Evolutionary conservation across 257 asterid genomes (phyloP).

Genomic region (Ilex aquifolium): DNA sequence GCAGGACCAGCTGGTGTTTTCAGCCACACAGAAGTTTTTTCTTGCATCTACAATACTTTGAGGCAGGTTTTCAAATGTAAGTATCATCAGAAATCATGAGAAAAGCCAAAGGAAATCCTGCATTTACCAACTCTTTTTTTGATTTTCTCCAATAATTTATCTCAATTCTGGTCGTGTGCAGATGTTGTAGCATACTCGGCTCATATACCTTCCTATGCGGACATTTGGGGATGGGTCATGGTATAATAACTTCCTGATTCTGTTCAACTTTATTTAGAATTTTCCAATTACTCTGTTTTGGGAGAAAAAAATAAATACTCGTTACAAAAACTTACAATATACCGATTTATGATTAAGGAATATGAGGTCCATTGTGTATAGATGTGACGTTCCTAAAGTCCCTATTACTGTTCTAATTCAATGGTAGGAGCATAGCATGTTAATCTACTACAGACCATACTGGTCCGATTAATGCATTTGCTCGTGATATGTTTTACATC

Average conservation of each 20-base stretch:
- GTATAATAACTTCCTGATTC: slow-evolving; percentile 25
- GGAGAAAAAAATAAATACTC: too few relatives aligned
- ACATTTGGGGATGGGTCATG: slow-evolving; percentile 99
- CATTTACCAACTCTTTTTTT: background rate
- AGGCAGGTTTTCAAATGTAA: slow-evolving; percentile 91
- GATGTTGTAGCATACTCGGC: slow-evolving; percentile 96
- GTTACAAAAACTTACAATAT: too few relatives aligned
- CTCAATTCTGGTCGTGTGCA: slow-evolving; percentile 27
- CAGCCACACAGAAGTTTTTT: slow-evolving; percentile 88
- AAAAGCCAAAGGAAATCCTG: background rate
- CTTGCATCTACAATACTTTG: slow-evolving; percentile 83
- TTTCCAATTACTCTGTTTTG: too few relatives aligned
- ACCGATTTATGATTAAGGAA: too few relatives aligned
- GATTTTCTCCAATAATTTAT: background rate
- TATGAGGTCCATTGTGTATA: too few relatives aligned
- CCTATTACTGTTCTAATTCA: too few relatives aligned
- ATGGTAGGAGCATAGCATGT: too few relatives aligned
- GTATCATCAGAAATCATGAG: slow-evolving; percentile 12
- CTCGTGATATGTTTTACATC: too few relatives aligned
- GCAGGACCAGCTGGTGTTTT: slow-evolving; percentile 97
- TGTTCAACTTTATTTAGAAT: background rate
- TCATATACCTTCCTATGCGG: slow-evolving; percentile 91
- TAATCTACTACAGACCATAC: too few relatives aligned
- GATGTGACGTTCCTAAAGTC: too few relatives aligned
- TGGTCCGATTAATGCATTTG: too few relatives aligned